Evolutionary conservation across 352 stramenopile genomes (phyloP).

Genomic region (Phytophthora foliorum): DNA sequence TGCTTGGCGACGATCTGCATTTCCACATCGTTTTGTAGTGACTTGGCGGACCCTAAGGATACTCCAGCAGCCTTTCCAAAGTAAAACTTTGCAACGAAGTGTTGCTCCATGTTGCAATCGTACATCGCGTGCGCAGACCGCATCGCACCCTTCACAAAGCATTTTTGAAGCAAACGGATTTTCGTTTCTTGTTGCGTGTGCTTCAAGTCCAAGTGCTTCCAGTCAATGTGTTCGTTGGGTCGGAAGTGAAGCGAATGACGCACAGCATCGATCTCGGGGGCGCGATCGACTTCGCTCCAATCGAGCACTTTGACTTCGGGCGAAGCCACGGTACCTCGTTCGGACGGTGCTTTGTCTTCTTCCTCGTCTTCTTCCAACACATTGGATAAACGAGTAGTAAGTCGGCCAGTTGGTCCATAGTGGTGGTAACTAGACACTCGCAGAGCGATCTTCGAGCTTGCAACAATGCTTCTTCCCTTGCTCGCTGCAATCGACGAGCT

Average conservation of each 20-base stretch:
- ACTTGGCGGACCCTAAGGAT: not conserved
- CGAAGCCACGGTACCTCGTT: no score
- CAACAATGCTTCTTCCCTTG: conserved; percentile 35
- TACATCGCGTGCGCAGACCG: conserved; percentile 46
- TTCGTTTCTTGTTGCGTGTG: conserved; percentile 46
- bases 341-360: conserved; percentile 11
- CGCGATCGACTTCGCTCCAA: conserved; percentile 22
- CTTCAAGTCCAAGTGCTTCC: conserved; percentile 39
- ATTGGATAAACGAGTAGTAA: not conserved
- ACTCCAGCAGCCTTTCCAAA: conserved; percentile 29
- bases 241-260: conserved; percentile 50
- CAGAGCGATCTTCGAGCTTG: no score
- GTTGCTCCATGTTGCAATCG: conserved; percentile 40
- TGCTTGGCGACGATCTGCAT: conserved; percentile 52
- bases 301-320: conserved; percentile 11
- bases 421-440: no score
- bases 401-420: no score
- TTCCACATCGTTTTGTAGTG: conserved; percentile 44
- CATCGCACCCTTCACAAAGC: conserved; percentile 51
- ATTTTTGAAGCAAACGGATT: conserved; percentile 39
- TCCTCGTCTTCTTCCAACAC: conserved; percentile 22
- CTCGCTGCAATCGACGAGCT: conserved; percentile 38
- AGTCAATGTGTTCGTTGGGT: conserved; percentile 33
- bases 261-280: conserved; percentile 27
- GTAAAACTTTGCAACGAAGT: conserved; percentile 53